Evolutionary conservation across 306 rosid species (phyloP).

Genomic region (Alnus glutinosa): DNA sequence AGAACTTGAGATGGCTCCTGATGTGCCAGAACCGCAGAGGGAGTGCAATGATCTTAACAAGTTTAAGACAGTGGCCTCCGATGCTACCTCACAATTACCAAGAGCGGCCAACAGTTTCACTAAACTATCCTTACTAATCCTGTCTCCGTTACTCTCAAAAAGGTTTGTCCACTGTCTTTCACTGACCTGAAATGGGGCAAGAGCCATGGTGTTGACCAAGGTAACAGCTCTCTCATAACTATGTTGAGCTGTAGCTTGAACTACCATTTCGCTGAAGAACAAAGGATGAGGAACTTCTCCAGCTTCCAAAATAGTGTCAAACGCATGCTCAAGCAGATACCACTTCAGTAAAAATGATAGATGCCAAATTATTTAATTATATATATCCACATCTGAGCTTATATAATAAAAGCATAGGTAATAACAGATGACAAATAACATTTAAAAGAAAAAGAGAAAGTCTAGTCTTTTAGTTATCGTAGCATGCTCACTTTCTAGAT

Average conservation of each 20-base stretch:
- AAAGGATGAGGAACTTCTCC: conserved; percentile 66
- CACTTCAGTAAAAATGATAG: conserved; percentile 56
- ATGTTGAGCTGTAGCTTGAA: conserved; percentile 55
- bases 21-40: conserved; percentile 43
- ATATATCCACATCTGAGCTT: neutral
- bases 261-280: conserved; percentile 66
- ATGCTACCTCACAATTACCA: conserved; percentile 42
- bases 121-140: conserved; percentile 47
- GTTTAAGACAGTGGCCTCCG: conserved; percentile 72
- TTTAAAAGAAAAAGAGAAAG: neutral
- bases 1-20: conserved; percentile 37
- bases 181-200: conserved; percentile 76
- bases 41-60: conserved; percentile 56
- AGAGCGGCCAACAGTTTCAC: conserved; percentile 52
- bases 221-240: conserved; percentile 61
- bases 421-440: neutral
- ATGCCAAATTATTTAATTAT: conserved; percentile 26
- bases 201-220: conserved; percentile 64
- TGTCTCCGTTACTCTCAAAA: conserved; percentile 51
- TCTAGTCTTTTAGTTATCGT: neutral
- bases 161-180: conserved; percentile 73
- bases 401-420: neutral
- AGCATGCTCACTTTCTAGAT: neutral
- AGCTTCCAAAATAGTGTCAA: conserved; percentile 69
- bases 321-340: conserved; percentile 84